These are phyloP conservation scores for Lyophyllum semitale DNA, from an alignment of 768 basidiomycete species.

Conservation along the genomic window DNA sequence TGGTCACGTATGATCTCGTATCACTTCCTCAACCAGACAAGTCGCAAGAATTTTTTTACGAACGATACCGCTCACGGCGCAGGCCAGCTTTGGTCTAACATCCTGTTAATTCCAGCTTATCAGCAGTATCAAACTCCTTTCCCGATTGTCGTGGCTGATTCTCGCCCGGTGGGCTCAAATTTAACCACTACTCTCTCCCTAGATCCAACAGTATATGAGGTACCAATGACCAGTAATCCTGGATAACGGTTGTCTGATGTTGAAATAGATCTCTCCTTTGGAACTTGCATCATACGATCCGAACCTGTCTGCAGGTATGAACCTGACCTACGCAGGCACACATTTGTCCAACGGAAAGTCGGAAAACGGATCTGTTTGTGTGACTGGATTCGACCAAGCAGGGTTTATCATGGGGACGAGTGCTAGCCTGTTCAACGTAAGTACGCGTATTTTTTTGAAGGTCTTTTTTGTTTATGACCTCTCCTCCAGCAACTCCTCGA, in stretches of 20 bases:
- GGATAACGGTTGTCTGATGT: not conserved
- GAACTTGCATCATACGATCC: constrained; percentile 80
- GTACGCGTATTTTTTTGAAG: constrained; percentile 6
- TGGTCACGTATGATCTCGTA: constrained; percentile 69
- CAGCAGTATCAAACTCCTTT: constrained; percentile 55
- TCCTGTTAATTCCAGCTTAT: constrained; percentile 53
- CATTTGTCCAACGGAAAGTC: constrained; percentile 58
- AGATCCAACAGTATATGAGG: constrained; percentile 59
- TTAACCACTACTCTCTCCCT: constrained; percentile 38
- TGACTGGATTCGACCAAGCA: constrained; percentile 73
- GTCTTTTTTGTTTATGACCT: not conserved
- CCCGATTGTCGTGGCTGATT: constrained; percentile 65
- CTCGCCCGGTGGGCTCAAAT: constrained; percentile 47
- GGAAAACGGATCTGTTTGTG: constrained; percentile 58
- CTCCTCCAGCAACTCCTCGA: constrained; percentile 50
- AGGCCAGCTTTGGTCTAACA: constrained; percentile 68
- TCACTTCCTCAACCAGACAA: constrained; percentile 73
- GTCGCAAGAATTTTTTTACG: constrained; percentile 58
- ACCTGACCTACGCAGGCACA: constrained; percentile 66
- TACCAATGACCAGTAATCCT: constrained; percentile 22
- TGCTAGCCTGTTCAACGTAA: constrained; percentile 66
- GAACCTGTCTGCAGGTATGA: constrained; percentile 67
- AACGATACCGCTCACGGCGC: constrained; percentile 65
- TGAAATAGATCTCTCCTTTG: constrained; percentile 53
- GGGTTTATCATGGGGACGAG: constrained; percentile 78